Evolutionary conservation across 345 rosid genomes (phyloP).

Genomic region (Noccaea bulbosa): DNA sequence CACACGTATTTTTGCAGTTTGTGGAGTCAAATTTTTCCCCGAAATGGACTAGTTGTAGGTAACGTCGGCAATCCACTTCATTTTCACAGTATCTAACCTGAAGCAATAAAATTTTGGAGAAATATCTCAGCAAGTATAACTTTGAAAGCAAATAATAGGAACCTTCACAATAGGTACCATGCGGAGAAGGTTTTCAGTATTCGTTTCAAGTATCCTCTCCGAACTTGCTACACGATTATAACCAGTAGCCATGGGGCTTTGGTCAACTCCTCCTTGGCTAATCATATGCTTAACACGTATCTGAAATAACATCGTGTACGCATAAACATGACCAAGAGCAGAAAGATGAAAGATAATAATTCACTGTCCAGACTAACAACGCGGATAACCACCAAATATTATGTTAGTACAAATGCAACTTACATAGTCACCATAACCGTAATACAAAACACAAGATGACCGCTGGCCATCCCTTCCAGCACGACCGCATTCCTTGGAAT

Average conservation of each 20-base stretch:
- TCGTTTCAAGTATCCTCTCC: constrained; percentile 83
- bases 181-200: constrained; percentile 84
- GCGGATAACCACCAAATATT: constrained; percentile 26
- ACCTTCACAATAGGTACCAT: constrained; percentile 58
- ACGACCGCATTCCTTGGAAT: constrained; percentile 91
- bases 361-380: not conserved
- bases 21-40: constrained; percentile 85
- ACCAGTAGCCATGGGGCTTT: constrained; percentile 67
- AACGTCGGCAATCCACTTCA: constrained; percentile 93
- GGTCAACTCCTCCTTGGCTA: constrained; percentile 83
- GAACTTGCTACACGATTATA: constrained; percentile 65
- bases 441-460: constrained; percentile 89
- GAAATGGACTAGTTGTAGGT: constrained; percentile 85
- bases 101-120: constrained; percentile 40
- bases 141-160: constrained; percentile 4
- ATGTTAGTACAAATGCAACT: constrained; percentile 41
- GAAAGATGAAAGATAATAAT: constrained; percentile 10
- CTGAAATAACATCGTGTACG: constrained; percentile 51
- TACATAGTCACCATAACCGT: constrained; percentile 95
- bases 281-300: constrained; percentile 96
- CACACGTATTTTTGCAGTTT: constrained; percentile 84
- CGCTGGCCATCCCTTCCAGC: constrained; percentile 98
- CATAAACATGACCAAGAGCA: constrained; percentile 19
- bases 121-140: constrained; percentile 25
- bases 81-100: constrained; percentile 97